Percentiles rank a stretch among this genome's conserved stretches.
These are phyloP conservation scores for Suillus bovinus DNA, from an alignment of 768 basidiomycete genomes.

Conservation along the genomic window DNA sequence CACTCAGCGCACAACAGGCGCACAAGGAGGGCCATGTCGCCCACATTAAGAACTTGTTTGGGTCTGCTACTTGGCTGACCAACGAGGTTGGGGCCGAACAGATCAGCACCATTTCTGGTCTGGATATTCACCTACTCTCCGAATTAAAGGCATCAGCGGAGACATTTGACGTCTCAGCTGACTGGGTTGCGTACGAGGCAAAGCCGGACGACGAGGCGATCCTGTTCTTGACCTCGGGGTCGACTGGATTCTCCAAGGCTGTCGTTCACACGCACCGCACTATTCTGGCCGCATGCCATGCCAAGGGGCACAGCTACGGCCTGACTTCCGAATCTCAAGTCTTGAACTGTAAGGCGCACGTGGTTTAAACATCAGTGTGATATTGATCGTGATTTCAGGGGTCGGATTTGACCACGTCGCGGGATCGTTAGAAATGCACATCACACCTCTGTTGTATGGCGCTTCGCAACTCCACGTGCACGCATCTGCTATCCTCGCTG, in stretches of 20 bases:
- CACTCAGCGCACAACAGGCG: slow-evolving; percentile 33
- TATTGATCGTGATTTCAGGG: slow-evolving; percentile 21
- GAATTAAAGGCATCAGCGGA: slow-evolving; percentile 19
- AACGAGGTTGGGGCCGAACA: slow-evolving; percentile 27
- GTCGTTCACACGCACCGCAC: slow-evolving; percentile 42
- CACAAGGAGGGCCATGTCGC: slow-evolving; percentile 31
- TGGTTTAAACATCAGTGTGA: not conserved
- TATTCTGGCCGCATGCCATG: slow-evolving; percentile 32
- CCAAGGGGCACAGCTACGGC: slow-evolving; percentile 37
- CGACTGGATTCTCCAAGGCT: slow-evolving; percentile 47
- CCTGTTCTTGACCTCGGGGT: slow-evolving; percentile 43
- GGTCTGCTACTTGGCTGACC: slow-evolving; percentile 33
- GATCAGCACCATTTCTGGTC: slow-evolving; percentile 21
- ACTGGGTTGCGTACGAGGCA: slow-evolving; percentile 21
- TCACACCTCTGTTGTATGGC: slow-evolving; percentile 37
- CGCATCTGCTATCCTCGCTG: slow-evolving; percentile 25
- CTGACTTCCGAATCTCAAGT: slow-evolving; percentile 36
- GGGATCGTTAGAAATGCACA: slow-evolving; percentile 42
- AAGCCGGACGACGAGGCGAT: slow-evolving; percentile 32
- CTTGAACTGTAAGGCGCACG: slow-evolving; percentile 37
- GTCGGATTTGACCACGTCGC: slow-evolving; percentile 51
- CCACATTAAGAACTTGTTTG: slow-evolving; percentile 31
- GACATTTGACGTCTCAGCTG: not conserved
- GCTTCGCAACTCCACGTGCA: slow-evolving; percentile 26
- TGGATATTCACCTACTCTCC: slow-evolving; percentile 27